A percentile compares a stretch with the other conserved stretches of the same genome.
phyloP scores from a whole-genome alignment of 257 asterid genomes.

The Handroanthus guayacan region DNA sequence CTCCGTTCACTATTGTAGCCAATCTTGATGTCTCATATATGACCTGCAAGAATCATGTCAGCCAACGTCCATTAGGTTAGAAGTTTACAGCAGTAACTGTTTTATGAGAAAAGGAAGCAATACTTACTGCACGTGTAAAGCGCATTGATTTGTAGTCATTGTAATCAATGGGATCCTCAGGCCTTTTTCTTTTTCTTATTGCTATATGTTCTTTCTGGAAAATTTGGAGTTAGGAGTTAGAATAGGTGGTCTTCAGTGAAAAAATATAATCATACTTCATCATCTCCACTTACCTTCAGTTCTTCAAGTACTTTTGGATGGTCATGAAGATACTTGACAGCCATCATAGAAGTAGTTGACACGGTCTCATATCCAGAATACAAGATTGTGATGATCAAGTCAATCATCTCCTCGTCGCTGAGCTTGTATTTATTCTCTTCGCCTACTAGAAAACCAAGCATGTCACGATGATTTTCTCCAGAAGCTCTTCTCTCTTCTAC shows the following conservation, averaged over 20 bases:
- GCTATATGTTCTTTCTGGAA: constrained; percentile 79
- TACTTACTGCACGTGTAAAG: constrained; percentile 81
- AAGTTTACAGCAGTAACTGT: constrained; percentile 35
- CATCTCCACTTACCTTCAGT: constrained; percentile 60
- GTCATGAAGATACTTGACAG: constrained; percentile 87
- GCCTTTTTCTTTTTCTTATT: constrained; percentile 71
- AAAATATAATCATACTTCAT: background rate
- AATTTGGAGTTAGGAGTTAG: constrained; percentile 26
- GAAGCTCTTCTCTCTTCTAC: constrained; percentile 68
- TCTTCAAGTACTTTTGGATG: constrained; percentile 87
- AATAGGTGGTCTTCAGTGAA: constrained; percentile 6
- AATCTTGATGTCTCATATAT: constrained; percentile 70
- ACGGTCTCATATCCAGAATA: constrained; percentile 91
- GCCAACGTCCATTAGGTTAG: constrained; percentile 31
- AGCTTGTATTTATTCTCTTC: constrained; percentile 62
- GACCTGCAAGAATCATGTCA: constrained; percentile 50
- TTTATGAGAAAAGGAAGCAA: constrained; percentile 10
- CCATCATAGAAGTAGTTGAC: constrained; percentile 97
- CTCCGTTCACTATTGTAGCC: constrained; percentile 74
- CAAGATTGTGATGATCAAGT: constrained; percentile 76
- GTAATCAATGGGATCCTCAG: constrained; percentile 85
- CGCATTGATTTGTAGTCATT: constrained; percentile 90
- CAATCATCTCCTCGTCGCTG: constrained; percentile 82
- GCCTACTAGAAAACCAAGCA: constrained; percentile 66
- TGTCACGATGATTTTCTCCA: constrained; percentile 55